A percentile compares a stretch with the other conserved stretches of the same genome.
These are phyloP conservation scores for Rhodotorula glutinis DNA, from an alignment of 1,284 basidiomycete genomes.

Conservation along the genomic window DNA sequence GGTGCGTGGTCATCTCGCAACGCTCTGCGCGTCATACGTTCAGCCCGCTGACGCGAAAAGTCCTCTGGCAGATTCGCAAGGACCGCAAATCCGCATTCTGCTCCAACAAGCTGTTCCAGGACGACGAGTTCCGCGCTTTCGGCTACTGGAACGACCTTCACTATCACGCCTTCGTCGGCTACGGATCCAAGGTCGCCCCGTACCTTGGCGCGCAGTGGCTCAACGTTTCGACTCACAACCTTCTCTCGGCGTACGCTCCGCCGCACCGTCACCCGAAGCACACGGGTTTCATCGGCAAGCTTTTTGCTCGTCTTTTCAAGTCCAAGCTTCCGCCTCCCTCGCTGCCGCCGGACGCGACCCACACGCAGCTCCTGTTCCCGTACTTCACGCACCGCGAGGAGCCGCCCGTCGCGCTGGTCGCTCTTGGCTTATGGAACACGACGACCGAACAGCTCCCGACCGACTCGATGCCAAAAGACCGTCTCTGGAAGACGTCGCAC, in stretches of 20 bases:
- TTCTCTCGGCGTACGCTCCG: slow-evolving; percentile 27
- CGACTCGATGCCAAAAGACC: slow-evolving; percentile 44
- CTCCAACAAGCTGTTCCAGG: slow-evolving; percentile 45
- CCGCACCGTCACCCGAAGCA: slow-evolving; percentile 7
- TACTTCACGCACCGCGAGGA: slow-evolving; percentile 54
- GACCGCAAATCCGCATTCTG: slow-evolving; percentile 48
- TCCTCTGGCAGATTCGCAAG: slow-evolving; percentile 24
- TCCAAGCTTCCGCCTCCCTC: slow-evolving; percentile 23
- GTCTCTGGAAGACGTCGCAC: slow-evolving; percentile 50
- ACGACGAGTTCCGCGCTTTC: slow-evolving; percentile 48
- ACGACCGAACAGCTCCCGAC: slow-evolving; percentile 42
- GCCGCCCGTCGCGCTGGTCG: slow-evolving; percentile 51
- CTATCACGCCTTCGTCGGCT: slow-evolving; percentile 45
- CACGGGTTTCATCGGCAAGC: not conserved
- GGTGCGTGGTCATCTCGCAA: too few relatives aligned
- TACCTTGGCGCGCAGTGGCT: slow-evolving; percentile 52
- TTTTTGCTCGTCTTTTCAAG: not conserved
- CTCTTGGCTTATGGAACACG: slow-evolving; percentile 52
- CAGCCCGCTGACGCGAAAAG: not conserved
- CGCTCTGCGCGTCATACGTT: too few relatives aligned
- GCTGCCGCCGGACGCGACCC: slow-evolving; percentile 40
- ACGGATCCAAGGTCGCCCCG: slow-evolving; percentile 48
- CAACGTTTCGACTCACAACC: slow-evolving; percentile 48
- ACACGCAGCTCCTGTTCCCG: slow-evolving; percentile 48
- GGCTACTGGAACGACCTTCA: slow-evolving; percentile 46